phyloP scores from a whole-genome alignment of 768 basidiomycete species.

The Leccinum subgranulosum region DNA sequence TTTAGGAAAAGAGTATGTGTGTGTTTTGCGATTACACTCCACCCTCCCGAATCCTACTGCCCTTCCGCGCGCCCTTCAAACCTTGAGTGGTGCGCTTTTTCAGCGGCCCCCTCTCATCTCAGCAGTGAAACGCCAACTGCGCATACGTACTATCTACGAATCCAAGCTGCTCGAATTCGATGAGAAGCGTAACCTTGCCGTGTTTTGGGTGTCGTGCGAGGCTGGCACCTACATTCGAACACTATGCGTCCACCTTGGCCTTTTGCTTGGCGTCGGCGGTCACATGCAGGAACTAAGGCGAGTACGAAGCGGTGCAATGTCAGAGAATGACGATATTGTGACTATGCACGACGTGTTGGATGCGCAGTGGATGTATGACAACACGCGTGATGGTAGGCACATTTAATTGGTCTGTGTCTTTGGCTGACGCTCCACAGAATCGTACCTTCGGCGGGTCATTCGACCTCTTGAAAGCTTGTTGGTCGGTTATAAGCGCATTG shows the following conservation, averaged over 20 bases:
- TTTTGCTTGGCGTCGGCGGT: conserved; percentile 94
- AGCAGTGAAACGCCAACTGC: conserved; percentile 96
- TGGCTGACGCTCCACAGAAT: conserved; percentile 52
- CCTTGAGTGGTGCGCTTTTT: conserved; percentile 96
- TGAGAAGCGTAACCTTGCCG: conserved; percentile 92
- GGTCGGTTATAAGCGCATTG: conserved; percentile 96
- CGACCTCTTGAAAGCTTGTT: conserved; percentile 92
- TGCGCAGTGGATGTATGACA: conserved; percentile 98
- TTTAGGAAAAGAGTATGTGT: conserved; percentile 95
- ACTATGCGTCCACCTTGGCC: conserved; percentile 93
- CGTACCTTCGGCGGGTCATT: conserved; percentile 93
- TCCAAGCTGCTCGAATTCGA: conserved; percentile 96
- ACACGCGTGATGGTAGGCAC: conserved; percentile 84
- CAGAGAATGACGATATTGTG: conserved; percentile 96
- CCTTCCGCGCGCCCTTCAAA: conserved; percentile 92
- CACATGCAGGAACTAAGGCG: conserved; percentile 99
- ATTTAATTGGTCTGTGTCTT: conserved; percentile 4
- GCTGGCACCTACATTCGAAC: conserved; percentile 97
- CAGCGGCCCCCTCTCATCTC: conserved; percentile 99
- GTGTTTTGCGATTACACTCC: conserved; percentile 90
- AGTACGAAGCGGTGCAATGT: conserved; percentile 93
- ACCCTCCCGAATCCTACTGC: conserved; percentile 76
- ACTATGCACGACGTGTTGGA: conserved; percentile 99
- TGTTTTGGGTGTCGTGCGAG: conserved; percentile 99
- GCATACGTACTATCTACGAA: conserved; percentile 95